Evolutionary conservation across 164 flowering plant genomes (phyloP), one percentile per base, ranked within the genome.

Genomic region (Tetrastigma voinierianum): DNA sequence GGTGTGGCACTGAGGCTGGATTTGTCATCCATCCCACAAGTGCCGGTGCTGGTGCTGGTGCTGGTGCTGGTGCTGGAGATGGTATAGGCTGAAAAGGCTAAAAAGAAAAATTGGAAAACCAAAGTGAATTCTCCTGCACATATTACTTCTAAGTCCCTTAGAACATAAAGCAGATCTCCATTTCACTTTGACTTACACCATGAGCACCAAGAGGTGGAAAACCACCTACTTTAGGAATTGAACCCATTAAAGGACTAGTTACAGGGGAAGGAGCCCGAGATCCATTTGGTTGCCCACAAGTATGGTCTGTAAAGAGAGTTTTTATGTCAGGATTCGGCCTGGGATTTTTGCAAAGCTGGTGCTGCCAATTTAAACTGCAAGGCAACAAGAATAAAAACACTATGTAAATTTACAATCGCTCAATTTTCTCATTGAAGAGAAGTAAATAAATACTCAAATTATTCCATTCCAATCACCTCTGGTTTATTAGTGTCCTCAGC

Each of bases 401-500:
- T 17, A 44, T 44, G 17, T 59, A 16, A 44, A 15, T 17, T 18
- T 1, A 17, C 47, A 52, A 46, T 4, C 7, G 12, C 45, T 21
- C 17, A 51, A 17, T 47, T 2, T 19, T 51, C 24, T 44, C 20
- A 18, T 11, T 14, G 47, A 56, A 25, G 10, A 24, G 18, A 52
- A 1, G 23, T 15, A 23, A 23, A 58, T 8, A 57, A 23, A 17
- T 19, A n/a, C 43, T 16, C 17, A 43, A 43, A 43, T n/a, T 59
- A 18, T 23, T 15, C 48, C n/a, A 54, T 43, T 44, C 3, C 17
- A 54, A 48, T 32, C 32, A 82, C 85, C 83, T 79, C 48, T 82
- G 83, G 68, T 79, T 82, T 45, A 82, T 79, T 15, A 82, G 61
- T 10, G 80, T 77, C 20, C 78, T 70, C 67, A 82, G 57, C 72